Conservation (phyloP, 2,329 filamentous ascomycete species). For the Ceratocystis destructans region DNA sequence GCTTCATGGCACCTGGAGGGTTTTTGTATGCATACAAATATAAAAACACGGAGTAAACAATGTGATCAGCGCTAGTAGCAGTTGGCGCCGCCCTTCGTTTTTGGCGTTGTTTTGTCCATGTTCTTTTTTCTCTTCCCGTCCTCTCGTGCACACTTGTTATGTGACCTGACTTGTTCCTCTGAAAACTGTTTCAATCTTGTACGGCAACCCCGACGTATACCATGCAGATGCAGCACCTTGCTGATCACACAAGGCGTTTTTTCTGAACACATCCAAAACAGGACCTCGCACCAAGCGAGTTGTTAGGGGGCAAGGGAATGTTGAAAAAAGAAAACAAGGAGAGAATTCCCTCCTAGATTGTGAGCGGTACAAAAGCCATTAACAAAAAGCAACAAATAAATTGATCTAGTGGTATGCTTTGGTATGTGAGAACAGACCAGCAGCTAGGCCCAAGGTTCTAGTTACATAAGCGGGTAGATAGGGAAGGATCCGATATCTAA, state of each 20-base stretch:
- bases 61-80: background rate
- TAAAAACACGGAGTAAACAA: background rate
- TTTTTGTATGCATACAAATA: background rate
- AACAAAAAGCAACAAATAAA: too few species aligned
- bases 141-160: background rate
- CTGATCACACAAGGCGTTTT: background rate
- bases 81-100: background rate
- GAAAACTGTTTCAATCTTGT: background rate
- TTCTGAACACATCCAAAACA: background rate
- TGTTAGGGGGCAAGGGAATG: background rate
- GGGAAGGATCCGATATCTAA: too few species aligned
- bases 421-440: too few species aligned
- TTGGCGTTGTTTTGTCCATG: background rate
- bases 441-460: too few species aligned
- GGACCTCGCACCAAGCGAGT: background rate
- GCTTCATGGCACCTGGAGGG: background rate
- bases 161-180: background rate
- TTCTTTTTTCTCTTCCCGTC: background rate
- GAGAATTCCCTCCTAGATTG: background rate
- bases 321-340: background rate
- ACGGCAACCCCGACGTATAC: constrained; percentile 1
- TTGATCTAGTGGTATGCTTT: too few species aligned
- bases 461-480: too few species aligned
- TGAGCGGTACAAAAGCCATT: too few species aligned
- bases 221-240: background rate